Base-by-base conservation (phyloP, 768 basidiomycete species). In the Amyloporia xantha region DNA sequence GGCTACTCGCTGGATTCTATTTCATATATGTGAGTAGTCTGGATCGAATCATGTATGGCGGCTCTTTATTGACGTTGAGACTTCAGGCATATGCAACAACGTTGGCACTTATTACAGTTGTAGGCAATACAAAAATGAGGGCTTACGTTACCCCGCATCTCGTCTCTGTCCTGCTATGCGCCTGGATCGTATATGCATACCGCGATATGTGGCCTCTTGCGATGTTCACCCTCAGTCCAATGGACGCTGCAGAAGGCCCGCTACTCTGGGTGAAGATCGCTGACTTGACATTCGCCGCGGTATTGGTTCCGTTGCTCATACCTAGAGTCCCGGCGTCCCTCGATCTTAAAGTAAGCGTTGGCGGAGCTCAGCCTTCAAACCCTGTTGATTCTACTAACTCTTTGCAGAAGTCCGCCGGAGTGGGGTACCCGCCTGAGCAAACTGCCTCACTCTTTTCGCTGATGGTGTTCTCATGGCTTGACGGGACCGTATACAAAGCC, bases 141-240 rank as follows among this genome's bases (percentile, higher is more conserved):
- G 24, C 17, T 41, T 12, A 12, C 17, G 6, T 41, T 33, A 15
- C 33, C 9, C 17, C 19, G 20, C 82, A 84, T 56, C 59, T 79
- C 52, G 71, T 70, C 44, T 59, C 62, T 17, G 58, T 84, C 2
- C 64, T 84, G 10, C 54, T 79, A 15, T 59, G 67, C 28, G 68
- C 67, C 4, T 75, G 77, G 57, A 53, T 56, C 9, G 68, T 80
- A 5, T 84, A 74, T 55, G 61, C 64, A 23, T 81, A 79, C 55
- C 73, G 82, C 20, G 74, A 79, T 56, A 47, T 85, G 2, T 78
- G 70, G 55, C 84, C 84, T 12, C 58, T 84, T 10, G 62, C 71
- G 6, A 83, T 80, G 0, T 80, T 70, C 57, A 69, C 68, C 11
- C 62, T 69, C 15, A 35, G 42, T 13, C 79, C 82, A 5, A 52